These are phyloP conservation scores for Coniochaeta pulveracea DNA, from an alignment of 2,329 filamentous ascomycete genomes.

Conservation along the genomic window DNA sequence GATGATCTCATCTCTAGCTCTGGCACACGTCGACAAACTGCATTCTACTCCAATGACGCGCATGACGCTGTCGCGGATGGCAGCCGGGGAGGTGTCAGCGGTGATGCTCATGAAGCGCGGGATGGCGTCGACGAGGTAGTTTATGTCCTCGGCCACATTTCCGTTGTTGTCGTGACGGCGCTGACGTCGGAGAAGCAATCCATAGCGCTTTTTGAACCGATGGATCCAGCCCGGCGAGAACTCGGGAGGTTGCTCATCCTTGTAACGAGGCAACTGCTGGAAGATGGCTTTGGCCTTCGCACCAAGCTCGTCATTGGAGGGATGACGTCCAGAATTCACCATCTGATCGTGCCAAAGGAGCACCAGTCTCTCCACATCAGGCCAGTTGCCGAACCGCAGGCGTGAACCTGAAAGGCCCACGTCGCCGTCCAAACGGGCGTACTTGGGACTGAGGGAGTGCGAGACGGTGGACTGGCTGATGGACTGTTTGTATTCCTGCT, in stretches of 20 bases:
- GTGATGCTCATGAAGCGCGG: slow-evolving; percentile 47
- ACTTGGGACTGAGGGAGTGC: slow-evolving; percentile 50
- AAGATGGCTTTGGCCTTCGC: slow-evolving; percentile 52
- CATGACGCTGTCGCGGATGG: slow-evolving; percentile 45
- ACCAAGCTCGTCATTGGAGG: slow-evolving; percentile 50
- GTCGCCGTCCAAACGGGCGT: slow-evolving; percentile 49
- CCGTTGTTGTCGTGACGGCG: slow-evolving; percentile 35
- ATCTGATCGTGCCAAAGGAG: slow-evolving; percentile 43
- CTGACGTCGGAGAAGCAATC: slow-evolving; percentile 44
- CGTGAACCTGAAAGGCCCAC: slow-evolving; percentile 51
- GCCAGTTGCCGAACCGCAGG: slow-evolving; percentile 53
- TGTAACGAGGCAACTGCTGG: slow-evolving; percentile 45
- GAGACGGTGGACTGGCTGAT: slow-evolving; percentile 54
- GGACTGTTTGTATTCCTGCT: slow-evolving; percentile 42
- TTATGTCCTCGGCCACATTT: slow-evolving; percentile 42
- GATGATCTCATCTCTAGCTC: slow-evolving; percentile 47
- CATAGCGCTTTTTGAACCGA: slow-evolving; percentile 53
- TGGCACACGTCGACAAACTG: slow-evolving; percentile 39
- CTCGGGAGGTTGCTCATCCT: slow-evolving; percentile 47
- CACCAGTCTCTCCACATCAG: slow-evolving; percentile 48
- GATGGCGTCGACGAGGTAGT: slow-evolving; percentile 48
- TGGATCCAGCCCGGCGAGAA: slow-evolving; percentile 56
- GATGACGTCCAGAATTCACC: slow-evolving; percentile 40
- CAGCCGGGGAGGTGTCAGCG: slow-evolving; percentile 45
- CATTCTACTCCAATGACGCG: slow-evolving; percentile 44